Evolutionary conservation across 768 basidiomycete species (phyloP), one percentile per base, ranked within the genome.

Genomic region (Tylopilus plumbeoviolaceoides): DNA sequence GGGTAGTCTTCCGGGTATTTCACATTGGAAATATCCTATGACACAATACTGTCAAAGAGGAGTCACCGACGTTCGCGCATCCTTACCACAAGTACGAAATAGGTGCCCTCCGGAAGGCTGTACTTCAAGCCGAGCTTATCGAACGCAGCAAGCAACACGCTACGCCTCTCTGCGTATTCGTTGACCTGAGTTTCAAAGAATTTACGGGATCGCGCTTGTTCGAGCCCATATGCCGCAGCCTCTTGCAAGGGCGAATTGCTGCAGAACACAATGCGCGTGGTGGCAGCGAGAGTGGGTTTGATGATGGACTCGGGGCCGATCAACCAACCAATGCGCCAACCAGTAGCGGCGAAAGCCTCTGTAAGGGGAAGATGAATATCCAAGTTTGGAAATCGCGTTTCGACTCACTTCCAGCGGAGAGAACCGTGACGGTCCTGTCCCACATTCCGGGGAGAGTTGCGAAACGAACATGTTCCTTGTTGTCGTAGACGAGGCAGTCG

Each of bases 371-470:
- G 12, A 42, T 57, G 48, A 57, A n/a, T 42, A 30, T 40, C 10
- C 39, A 27, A 6, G 12, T 12, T 28, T 33, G n/a, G 23, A 1
- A 33, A 31, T 20, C 27, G 0, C 25, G 35, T 48, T 39, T 31
- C 17, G 6, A 70, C 85, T 73, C 71, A 92, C 92, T 95, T 60
- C 94, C 94, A 27, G 91, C 95, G n/a, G 92, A 95, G 38, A 89
- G 85, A 50, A 98, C 91, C 7, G 95, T 98, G 40, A 99, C 85
- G 0, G 97, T 99, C 41, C 97, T 84, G 59, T 98, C 91, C 95
- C 95, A 98, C 91, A 98, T 97, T 20, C 93, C 91, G 6, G 94
- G 95, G n/a, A 99, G 78, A 33, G 76, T 91, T 4, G 95, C 95
- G 61, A 98, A 88, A 49, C 95, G 86, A 50, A 94, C 76, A 69